Conservation (phyloP, 345 rosid species). For the Lepidium sativum region DNA sequence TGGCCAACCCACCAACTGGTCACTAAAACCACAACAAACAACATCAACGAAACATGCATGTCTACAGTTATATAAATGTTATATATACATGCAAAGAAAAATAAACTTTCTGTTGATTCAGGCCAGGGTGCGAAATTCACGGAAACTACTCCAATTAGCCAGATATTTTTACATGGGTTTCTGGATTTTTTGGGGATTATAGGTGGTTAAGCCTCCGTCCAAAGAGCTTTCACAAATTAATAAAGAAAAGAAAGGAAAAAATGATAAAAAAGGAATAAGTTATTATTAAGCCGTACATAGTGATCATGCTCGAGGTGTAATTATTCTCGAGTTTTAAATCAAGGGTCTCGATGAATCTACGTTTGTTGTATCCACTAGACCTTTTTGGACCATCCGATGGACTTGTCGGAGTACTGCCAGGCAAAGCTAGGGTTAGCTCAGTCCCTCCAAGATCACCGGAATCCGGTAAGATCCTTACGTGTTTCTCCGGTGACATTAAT, state of each 20-base stretch:
- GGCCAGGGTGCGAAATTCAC: too few species aligned
- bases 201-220: too few species aligned
- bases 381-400: slow-evolving; percentile 22
- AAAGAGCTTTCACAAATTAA: too few species aligned
- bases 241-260: too few species aligned
- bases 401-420: slow-evolving; percentile 33
- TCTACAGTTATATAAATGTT: neutral
- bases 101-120: too few species aligned
- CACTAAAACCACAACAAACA: slow-evolving; percentile 19
- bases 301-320: neutral
- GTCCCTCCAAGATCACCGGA: slow-evolving; percentile 37
- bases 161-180: too few species aligned
- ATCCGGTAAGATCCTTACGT: slow-evolving; percentile 30
- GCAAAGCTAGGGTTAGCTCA: slow-evolving; percentile 51
- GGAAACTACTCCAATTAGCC: too few species aligned
- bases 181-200: too few species aligned
- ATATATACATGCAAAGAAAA: neutral
- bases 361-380: slow-evolving; percentile 33
- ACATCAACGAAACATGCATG: neutral
- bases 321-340: slow-evolving; percentile 31
- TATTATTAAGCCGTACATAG: slow-evolving; percentile 19
- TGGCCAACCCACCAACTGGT: slow-evolving; percentile 72
- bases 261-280: too few species aligned
- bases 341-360: slow-evolving; percentile 36
- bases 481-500: slow-evolving; percentile 22